Evolutionary conservation across 2,329 filamentous ascomycete species (phyloP).

Genomic region (Clarireedia monteithiana): DNA sequence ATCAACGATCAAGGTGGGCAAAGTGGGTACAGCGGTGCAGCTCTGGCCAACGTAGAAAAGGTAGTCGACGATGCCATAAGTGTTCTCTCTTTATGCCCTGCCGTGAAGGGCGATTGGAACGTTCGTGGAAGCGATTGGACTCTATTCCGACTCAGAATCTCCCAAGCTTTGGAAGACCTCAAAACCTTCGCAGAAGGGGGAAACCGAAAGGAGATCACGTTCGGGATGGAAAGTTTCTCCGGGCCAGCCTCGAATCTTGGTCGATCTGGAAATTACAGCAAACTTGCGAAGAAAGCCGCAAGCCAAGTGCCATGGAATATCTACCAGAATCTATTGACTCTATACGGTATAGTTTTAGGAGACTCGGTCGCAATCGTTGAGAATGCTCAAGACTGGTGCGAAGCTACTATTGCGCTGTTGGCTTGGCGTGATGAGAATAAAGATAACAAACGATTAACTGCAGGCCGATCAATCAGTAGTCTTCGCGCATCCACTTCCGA

Average conservation of each 20-base stretch:
- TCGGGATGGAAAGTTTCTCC: conserved; percentile 30
- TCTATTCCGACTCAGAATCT: conserved; percentile 69
- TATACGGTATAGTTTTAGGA: conserved; percentile 78
- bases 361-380: conserved; percentile 67
- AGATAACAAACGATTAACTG: conserved; percentile 34
- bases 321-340: conserved; percentile 72
- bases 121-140: conserved; percentile 75
- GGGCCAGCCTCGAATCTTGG: conserved; percentile 38
- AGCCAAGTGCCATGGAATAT: conserved; percentile 85
- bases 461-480: conserved; percentile 20
- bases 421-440: conserved; percentile 90
- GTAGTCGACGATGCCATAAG: conserved; percentile 62
- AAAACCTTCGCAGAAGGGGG: conserved; percentile 69
- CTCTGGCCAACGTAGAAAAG: conserved; percentile 70
- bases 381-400: conserved; percentile 82
- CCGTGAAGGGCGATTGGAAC: conserved; percentile 67
- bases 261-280: conserved; percentile 54
- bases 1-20: conserved; percentile 50
- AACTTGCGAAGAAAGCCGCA: conserved; percentile 64
- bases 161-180: conserved; percentile 61
- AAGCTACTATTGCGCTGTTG: conserved; percentile 74
- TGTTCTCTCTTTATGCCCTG: conserved; percentile 67
- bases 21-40: conserved; percentile 56
- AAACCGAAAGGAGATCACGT: conserved; percentile 30
- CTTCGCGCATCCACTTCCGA: conserved; percentile 33